Conservation (phyloP, 2,329 filamentous ascomycete species). For the Didymella lethalis region DNA sequence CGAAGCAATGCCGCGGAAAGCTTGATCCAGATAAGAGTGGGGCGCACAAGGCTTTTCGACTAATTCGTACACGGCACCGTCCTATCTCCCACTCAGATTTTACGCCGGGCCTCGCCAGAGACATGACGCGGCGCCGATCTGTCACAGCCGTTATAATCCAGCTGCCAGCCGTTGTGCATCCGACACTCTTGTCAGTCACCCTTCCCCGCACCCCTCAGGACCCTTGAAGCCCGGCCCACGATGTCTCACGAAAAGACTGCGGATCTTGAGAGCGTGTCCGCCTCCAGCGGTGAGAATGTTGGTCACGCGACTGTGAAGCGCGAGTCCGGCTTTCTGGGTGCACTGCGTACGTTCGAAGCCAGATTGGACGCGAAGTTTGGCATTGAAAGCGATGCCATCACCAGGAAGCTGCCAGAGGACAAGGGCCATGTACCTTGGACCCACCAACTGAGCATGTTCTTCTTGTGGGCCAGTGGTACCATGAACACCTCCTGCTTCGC, state of each 20-base stretch:
- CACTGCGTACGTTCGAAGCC: slow-evolving; percentile 31
- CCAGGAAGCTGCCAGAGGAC: slow-evolving; percentile 38
- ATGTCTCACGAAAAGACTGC: slow-evolving; percentile 30
- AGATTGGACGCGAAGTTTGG: slow-evolving; percentile 33
- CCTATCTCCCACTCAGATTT: slow-evolving; percentile 11
- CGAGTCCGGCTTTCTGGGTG: slow-evolving; percentile 28
- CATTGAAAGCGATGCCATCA: slow-evolving; percentile 37
- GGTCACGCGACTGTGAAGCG: slow-evolving; percentile 11
- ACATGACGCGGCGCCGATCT: slow-evolving; percentile 22
- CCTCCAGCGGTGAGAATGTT: slow-evolving; percentile 18
- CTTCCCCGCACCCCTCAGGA: slow-evolving; percentile 4
- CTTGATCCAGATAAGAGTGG: slow-evolving; percentile 33
- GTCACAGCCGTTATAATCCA: slow-evolving; percentile 11
- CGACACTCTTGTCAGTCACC: slow-evolving; percentile 2
- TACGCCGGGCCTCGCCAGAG: slow-evolving; percentile 9
- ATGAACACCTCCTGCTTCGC: slow-evolving; percentile 54
- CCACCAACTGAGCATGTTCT: slow-evolving; percentile 48
- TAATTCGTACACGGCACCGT: slow-evolving; percentile 26
- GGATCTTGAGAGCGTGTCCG: slow-evolving; percentile 23
- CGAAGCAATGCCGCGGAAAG: slow-evolving; percentile 29
- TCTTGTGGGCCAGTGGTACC: slow-evolving; percentile 56
- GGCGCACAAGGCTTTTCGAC: slow-evolving; percentile 17
- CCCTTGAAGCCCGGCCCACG: slow-evolving; percentile 4
- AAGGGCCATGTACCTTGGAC: slow-evolving; percentile 39
- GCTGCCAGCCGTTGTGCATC: slow-evolving; percentile 9